Base-by-base conservation (phyloP, 2,329 filamentous ascomycete species). In the Fusarium sp. region DNA sequence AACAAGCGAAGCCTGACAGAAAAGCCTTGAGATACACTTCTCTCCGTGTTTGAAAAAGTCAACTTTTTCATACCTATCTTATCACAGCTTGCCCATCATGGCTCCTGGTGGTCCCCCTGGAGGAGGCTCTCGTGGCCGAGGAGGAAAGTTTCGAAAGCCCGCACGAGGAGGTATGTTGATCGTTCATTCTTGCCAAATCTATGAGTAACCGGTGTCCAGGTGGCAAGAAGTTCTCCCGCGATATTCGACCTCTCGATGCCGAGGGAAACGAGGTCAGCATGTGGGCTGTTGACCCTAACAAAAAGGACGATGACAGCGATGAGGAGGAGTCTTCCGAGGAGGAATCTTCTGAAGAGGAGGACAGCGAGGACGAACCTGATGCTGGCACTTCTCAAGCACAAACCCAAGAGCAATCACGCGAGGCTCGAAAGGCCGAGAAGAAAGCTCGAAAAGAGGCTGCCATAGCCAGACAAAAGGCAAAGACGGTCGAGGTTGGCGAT, bases 141-240 rank as follows among this genome's bases (percentile, higher is more conserved):
- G 92, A 77, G 94, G 95, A 83, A 98, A 98, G 85, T 97, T 95
- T 82, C 93, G 90, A 85, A 98, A 98, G 86, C 94, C 92, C 75
- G 94, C 93, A 76, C 89, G 95, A 83, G 95, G 95, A 87, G 95
- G 95, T 95, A 84, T 76, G 88, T 78, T 60, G 30, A 40, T 64
- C 26, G 33, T 33, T 32, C 17, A 30, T 38, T 41, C 18, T 15
- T 8, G 26, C 38, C 49, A 18, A 4, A 9, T 3, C 38, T 9
- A 13, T 7, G 32, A 42, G 45, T 69, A 46, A 61, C 58, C 52
- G 33, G 18, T 3, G 7, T 7, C 12, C 17, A 97, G 95, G 95
- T 70, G 96, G 96, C 78, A 97, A 98, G 84, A 92, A 97, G 79
- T 99, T 97, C 85, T 98, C 95, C 74, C 92, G 94, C 73, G 91